phyloP scores from a whole-genome alignment of 345 rosid species.

The Moringa oleifera region DNA sequence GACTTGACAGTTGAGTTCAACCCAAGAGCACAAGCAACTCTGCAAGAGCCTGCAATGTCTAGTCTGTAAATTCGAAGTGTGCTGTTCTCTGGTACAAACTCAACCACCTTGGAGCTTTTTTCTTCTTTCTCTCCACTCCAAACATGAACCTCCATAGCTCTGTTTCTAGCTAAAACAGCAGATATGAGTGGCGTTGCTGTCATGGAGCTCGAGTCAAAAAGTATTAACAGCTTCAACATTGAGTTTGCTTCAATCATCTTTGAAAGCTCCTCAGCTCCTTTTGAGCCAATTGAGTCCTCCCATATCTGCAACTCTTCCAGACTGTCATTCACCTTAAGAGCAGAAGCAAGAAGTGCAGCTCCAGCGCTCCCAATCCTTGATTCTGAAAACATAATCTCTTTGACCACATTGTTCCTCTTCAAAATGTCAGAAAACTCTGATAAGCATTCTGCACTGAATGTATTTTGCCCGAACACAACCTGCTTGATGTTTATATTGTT shows the following conservation, averaged over 20 bases:
- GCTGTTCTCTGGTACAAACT: conserved; percentile 65
- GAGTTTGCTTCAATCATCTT: conserved; percentile 91
- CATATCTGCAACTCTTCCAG: conserved; percentile 91
- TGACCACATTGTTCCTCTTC: conserved; percentile 49
- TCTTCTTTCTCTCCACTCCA: conserved; percentile 67
- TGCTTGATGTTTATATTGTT: conserved; percentile 52
- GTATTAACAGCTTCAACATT: conserved; percentile 61
- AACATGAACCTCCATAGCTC: conserved; percentile 75
- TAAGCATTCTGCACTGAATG: conserved; percentile 46
- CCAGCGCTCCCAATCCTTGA: conserved; percentile 52
- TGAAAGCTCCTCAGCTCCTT: conserved; percentile 89
- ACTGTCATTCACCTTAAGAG: conserved; percentile 59
- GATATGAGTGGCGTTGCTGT: conserved; percentile 84
- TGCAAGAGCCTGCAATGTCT: conserved; percentile 60
- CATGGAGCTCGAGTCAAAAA: conserved; percentile 60
- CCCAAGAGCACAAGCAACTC: conserved; percentile 78
- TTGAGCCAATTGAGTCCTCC: conserved; percentile 92
- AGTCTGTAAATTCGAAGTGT: conserved; percentile 64
- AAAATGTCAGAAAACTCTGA: conserved; percentile 49
- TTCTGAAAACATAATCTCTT: conserved; percentile 55
- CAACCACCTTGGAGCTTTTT: conserved; percentile 68
- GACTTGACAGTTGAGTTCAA: conserved; percentile 73
- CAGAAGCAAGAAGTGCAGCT: conserved; percentile 57
- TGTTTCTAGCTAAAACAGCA: conserved; percentile 79
- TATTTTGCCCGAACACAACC: conserved; percentile 52